Conservation (phyloP, 768 basidiomycete species). For the Phlegmacium glaucopus region DNA sequence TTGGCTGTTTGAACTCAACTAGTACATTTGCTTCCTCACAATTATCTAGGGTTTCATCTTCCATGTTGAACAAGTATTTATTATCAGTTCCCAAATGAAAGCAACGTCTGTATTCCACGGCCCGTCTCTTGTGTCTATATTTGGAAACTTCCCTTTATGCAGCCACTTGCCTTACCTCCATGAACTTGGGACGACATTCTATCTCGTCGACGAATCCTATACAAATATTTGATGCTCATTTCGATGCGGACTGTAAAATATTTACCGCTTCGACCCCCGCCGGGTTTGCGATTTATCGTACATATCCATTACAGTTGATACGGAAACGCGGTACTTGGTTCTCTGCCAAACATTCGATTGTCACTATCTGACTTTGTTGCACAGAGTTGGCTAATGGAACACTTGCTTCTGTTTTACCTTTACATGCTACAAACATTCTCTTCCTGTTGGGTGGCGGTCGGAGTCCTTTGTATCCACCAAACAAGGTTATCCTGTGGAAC, state of each 20-base stretch:
- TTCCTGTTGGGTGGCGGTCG: constrained; percentile 87
- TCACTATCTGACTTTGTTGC: constrained; percentile 9
- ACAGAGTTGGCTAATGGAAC: constrained; percentile 79
- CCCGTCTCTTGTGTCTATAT: constrained; percentile 4
- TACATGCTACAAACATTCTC: constrained; percentile 78
- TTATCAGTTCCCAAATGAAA: constrained; percentile 2
- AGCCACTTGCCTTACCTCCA: constrained; percentile 33
- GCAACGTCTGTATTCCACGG: not conserved
- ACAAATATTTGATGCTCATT: constrained; percentile 72
- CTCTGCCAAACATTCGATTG: constrained; percentile 1
- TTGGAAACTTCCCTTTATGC: constrained; percentile 4
- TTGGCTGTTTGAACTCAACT: constrained; percentile 1
- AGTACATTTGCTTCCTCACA: not conserved
- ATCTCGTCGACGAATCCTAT: constrained; percentile 76
- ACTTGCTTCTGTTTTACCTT: constrained; percentile 68
- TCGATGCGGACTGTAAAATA: constrained; percentile 77
- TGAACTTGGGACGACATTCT: constrained; percentile 86
- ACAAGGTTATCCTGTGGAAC: constrained; percentile 91
- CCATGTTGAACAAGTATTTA: constrained; percentile 7
- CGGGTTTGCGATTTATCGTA: constrained; percentile 80
- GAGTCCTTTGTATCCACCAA: constrained; percentile 86
- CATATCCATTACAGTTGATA: constrained; percentile 72
- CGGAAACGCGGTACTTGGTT: constrained; percentile 73
- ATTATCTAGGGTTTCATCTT: constrained; percentile 10
- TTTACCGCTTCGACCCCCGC: constrained; percentile 78